Evolutionary conservation across 2,329 filamentous ascomycete genomes (phyloP).

Genomic region (Trichoderma pleuroti): DNA sequence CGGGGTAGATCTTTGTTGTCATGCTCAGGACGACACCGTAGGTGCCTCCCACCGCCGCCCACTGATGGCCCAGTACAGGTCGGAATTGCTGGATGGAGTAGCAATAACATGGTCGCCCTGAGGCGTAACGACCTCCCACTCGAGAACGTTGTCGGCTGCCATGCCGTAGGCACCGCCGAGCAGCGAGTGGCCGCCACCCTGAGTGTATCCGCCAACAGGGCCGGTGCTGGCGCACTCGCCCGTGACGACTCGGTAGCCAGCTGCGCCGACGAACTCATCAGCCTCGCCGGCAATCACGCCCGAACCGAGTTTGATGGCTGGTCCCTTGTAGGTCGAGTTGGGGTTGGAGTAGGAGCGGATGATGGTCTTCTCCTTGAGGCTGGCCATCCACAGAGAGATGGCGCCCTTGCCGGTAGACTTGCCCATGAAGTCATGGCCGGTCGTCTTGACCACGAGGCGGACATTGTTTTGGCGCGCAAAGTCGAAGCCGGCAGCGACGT

Average conservation of each 20-base stretch:
- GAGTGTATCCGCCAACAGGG: too few relatives aligned
- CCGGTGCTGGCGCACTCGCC: constrained; percentile 34
- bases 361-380: constrained; percentile 33
- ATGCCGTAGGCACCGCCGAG: constrained; percentile 43
- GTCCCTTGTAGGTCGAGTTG: constrained; percentile 34
- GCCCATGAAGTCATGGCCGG: constrained; percentile 33
- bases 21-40: too few relatives aligned
- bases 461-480: constrained; percentile 36
- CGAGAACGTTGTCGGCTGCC: constrained; percentile 47
- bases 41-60: too few relatives aligned
- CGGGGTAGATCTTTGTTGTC: too few relatives aligned
- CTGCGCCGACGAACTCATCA: too few relatives aligned
- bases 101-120: constrained; percentile 42
- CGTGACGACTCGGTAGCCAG: constrained; percentile 46
- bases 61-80: too few relatives aligned
- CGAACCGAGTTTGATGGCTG: constrained; percentile 50
- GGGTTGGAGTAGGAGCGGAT: constrained; percentile 18
- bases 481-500: constrained; percentile 30
- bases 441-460: constrained; percentile 31
- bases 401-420: constrained; percentile 36
- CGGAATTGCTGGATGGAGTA: constrained; percentile 25
- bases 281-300: constrained; percentile 40
- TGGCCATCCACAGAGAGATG: constrained; percentile 40
- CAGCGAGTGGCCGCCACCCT: constrained; percentile 24
- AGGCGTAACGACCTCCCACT: constrained; percentile 45